Evolutionary conservation across 2,329 filamentous ascomycete species (phyloP), one percentile per base, ranked within the genome.

Genomic region (Fusarium zealandicum): DNA sequence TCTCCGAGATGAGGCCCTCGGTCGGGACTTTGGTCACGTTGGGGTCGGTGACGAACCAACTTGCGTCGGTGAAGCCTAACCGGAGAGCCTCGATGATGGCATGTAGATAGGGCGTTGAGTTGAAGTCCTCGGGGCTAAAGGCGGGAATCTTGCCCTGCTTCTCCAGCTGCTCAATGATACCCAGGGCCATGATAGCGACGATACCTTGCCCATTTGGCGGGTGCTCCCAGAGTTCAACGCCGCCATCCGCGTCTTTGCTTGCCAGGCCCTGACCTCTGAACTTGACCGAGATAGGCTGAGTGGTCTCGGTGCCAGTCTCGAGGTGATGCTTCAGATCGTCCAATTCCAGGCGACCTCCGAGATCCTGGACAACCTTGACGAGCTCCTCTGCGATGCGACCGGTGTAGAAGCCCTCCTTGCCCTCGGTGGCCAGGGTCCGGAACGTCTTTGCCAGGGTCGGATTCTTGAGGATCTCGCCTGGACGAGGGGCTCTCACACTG

Each of bases 171-270:
- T 97, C 88, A 41, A 99, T 79, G 62, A 98, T 96, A 1, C 95
- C 95, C 1, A 99, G 80, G 0, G 95, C 90, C 88, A 98, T 96
- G 27, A 98, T 78, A 0, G 95, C 95, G 2, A 98, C 90, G 61
- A 98, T 93, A 2, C 95, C 95, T 75, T 98, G 95, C 0, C 95
- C 93, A 67, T 98, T 98, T 8, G 95, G 95, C 30, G 93, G 93
- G 70, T 98, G 93, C 70, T 99, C 95, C 93, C 93, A 98, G 1
- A 99, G 78, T 69, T 96, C 87, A 35, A 97, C 82, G 9, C 86
- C 86, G 11, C 78, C 73, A 8, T 73, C 60, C 6, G 61, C 58
- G 2, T 59, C 57, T 9, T 65, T 53, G 16, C 51, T 53, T 2
- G 57, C 58, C 1, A 77, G 72, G 3, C 77, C 78, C 66, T 92